Evolutionary conservation across 345 rosid species (phyloP), one percentile per base, ranked within the genome.

Genomic region (Kandelia obovata): DNA sequence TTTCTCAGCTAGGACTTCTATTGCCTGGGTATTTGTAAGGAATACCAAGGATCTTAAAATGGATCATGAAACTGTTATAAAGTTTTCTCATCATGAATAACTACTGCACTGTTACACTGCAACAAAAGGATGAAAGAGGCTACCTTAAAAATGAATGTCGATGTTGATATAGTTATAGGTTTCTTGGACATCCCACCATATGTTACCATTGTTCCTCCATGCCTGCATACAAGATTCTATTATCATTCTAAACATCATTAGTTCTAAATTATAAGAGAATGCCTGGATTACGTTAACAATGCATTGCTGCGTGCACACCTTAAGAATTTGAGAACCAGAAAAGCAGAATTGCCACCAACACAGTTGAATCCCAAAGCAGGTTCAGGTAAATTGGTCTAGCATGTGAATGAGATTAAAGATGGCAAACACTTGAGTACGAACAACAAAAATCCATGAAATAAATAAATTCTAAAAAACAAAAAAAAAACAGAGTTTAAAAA

Each of bases 121-220:
- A 58, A 27, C 62, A 58, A 49, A 19, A 11, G 56, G 39, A 19
- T 20, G 57, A 19, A 58, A 61, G 30, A 43, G 26, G 46, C 69
- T 74, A 87, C 97, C 89, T 85, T 78, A 58, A 95, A 90, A 80
- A 95, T 92, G 80, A 95, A 88, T 31, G 89, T 71, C 25, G 99
- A 81, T 64, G 97, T 90, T 67, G 97, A 77, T 27, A 84, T 88
- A 1, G 91, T 86, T 73, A 92, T 65, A 61, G 99, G 96, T 72
- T 83, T 88, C 75, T 87, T 92, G 23, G 97, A 88, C 99, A 95
- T 90, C 65, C 99, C 93, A 58, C 96, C 99, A 75, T 92, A 95
- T 27, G 99, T 92, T 65, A 88, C 96, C 97, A 86, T 88, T 6
- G 88, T 88, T 78, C 99, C 99, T 71, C 90, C 87, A 58, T 74